A percentile compares a stretch with the other conserved stretches of the same genome.
phyloP scores from a whole-genome alignment of 495 filamentous ascomycete genomes.

The Talaromyces proteolyticus region DNA sequence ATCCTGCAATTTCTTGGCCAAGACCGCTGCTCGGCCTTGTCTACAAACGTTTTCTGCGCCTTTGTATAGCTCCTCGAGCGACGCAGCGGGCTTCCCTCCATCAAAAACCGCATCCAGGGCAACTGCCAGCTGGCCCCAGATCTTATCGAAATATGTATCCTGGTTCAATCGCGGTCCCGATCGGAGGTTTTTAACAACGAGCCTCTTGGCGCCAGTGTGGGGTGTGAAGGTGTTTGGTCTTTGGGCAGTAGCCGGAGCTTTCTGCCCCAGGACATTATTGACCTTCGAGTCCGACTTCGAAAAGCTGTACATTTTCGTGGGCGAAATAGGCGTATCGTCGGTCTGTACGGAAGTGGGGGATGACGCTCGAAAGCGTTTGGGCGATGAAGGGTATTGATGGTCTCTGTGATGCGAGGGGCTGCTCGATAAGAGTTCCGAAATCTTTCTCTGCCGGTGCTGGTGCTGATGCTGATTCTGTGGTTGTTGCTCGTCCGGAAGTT shows the following conservation, averaged over 20 bases:
- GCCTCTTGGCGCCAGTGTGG: slow-evolving; percentile 63
- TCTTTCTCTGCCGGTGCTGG: slow-evolving; percentile 41
- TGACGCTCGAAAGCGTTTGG: slow-evolving; percentile 39
- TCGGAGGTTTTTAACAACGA: slow-evolving; percentile 83
- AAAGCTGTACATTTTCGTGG: slow-evolving; percentile 45
- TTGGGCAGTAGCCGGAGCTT: slow-evolving; percentile 14
- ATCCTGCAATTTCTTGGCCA: slow-evolving; percentile 56
- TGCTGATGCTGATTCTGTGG: slow-evolving; percentile 33
- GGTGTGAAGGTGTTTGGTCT: slow-evolving; percentile 35
- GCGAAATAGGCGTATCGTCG: slow-evolving; percentile 11
- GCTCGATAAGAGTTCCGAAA: slow-evolving; percentile 42
- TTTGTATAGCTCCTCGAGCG: slow-evolving; percentile 82
- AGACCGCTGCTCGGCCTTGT: slow-evolving; percentile 57
- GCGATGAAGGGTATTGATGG: slow-evolving; percentile 13
- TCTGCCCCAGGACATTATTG: slow-evolving; percentile 20
- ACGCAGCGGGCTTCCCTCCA: slow-evolving; percentile 51
- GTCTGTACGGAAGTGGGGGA: slow-evolving; percentile 18
- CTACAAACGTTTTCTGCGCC: slow-evolving; percentile 87
- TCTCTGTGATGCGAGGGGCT: slow-evolving; percentile 14
- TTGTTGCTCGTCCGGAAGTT: slow-evolving; percentile 37
- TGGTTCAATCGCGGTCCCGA: slow-evolving; percentile 50
- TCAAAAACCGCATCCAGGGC: slow-evolving; percentile 70
- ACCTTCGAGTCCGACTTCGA: slow-evolving; percentile 28
- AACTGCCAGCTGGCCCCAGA: slow-evolving; percentile 63
- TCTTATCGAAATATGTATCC: slow-evolving; percentile 65